These are phyloP conservation scores for Diutina pseudorugosa DNA, from an alignment of 1,139 yeast species.

Conservation along the genomic window DNA sequence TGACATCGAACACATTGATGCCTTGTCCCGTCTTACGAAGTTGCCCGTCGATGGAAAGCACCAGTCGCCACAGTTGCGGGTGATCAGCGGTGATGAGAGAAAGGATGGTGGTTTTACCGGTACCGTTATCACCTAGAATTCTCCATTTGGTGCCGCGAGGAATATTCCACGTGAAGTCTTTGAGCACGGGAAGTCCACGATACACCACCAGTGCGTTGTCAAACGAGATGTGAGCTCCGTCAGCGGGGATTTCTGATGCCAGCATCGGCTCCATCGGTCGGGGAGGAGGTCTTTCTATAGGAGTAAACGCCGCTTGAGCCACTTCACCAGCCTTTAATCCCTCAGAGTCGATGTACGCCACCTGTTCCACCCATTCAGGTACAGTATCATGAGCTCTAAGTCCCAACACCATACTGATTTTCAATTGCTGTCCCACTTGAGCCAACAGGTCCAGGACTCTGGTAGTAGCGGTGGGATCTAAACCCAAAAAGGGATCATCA, in stretches of 20 bases:
- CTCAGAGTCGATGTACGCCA: conserved; percentile 43
- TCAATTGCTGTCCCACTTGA: conserved; percentile 15
- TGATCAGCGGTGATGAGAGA: conserved; percentile 87
- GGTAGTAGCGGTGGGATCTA: conserved; percentile 64
- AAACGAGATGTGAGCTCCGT: conserved; percentile 33
- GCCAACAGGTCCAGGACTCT: conserved; percentile 38
- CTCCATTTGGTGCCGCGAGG: conserved; percentile 77
- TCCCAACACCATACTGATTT: conserved; percentile 47
- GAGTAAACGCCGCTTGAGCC: background rate
- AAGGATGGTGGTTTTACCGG: conserved; percentile 83
- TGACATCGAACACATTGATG: conserved; percentile 66
- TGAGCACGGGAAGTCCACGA: conserved; percentile 46
- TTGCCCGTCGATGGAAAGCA: conserved; percentile 49
- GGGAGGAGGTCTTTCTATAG: background rate
- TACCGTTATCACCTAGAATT: conserved; percentile 78
- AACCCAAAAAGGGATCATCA: conserved; percentile 87
- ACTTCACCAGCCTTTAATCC: conserved; percentile 19
- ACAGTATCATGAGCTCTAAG: conserved; percentile 61
- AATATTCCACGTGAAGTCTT: conserved; percentile 54
- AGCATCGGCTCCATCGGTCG: background rate
- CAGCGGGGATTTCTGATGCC: background rate
- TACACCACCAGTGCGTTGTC: conserved; percentile 55
- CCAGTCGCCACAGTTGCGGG: conserved; percentile 88
- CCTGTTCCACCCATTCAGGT: conserved; percentile 70
- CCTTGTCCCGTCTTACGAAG: conserved; percentile 62